Evolutionary conservation across 495 filamentous ascomycete genomes (phyloP).

Genomic region (Diplogelasinospora grovesii): DNA sequence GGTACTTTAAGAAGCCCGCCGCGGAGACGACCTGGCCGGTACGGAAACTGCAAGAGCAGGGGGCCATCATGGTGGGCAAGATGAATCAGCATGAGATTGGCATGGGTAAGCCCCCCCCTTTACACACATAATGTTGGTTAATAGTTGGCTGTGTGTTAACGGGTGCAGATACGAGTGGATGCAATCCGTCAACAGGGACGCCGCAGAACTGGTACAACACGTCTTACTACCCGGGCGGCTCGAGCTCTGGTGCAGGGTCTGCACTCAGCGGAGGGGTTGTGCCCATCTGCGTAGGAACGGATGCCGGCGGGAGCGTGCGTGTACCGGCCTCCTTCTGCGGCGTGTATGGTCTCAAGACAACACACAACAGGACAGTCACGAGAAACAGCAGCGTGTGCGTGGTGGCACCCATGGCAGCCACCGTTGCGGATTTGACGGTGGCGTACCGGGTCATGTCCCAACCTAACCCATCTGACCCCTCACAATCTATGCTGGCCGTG

Average conservation of each 20-base stretch:
- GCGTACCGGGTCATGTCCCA: conserved; percentile 69
- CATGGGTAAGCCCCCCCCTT: conserved; percentile 16
- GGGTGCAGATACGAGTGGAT: not conserved
- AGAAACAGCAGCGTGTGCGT: conserved; percentile 60
- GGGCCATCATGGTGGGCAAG: conserved; percentile 79
- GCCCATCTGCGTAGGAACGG: conserved; percentile 76
- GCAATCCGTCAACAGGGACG: conserved; percentile 71
- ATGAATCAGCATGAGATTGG: conserved; percentile 91
- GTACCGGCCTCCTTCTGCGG: conserved; percentile 81
- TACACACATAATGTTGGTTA: too few relatives aligned
- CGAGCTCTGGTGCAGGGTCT: conserved; percentile 78
- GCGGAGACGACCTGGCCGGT: conserved; percentile 59
- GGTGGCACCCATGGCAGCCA: conserved; percentile 69
- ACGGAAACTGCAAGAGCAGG: conserved; percentile 65
- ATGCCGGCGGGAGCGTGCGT: conserved; percentile 81
- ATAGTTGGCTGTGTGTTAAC: not conserved
- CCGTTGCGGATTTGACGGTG: conserved; percentile 73
- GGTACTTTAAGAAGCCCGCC: conserved; percentile 27
- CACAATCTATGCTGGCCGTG: conserved; percentile 31
- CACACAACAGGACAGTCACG: conserved; percentile 58
- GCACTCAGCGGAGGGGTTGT: conserved; percentile 68
- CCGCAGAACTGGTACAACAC: conserved; percentile 77
- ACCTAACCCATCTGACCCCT: conserved; percentile 51
- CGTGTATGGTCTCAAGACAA: conserved; percentile 81
- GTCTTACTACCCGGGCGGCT: conserved; percentile 80